Evolutionary conservation across 2,329 filamentous ascomycete species (phyloP), one percentile per base, ranked within the genome.

Genomic region (Epichloe gansuensis): DNA sequence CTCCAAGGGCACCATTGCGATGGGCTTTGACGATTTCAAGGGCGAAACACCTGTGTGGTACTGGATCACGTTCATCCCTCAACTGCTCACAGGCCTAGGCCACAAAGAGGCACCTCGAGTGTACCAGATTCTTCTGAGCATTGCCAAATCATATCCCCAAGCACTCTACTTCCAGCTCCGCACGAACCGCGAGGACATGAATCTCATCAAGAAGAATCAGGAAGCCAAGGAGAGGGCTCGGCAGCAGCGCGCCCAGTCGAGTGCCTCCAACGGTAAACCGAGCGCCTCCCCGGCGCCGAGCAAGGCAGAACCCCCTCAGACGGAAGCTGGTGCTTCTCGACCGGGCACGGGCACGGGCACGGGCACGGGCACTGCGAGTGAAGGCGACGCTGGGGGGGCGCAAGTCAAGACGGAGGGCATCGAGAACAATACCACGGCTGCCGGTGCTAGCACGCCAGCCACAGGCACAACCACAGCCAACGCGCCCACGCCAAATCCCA

Each of bases 31-130:
- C 58, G 88, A 91, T 59, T 98, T 93, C 72, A 96, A 97, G 73
- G 93, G 93, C 49, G 94, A 98, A 60, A 95, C 89, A 2, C 89
- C 90, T 0, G 89, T 95, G 12, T 99, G 93, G 93, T 98, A 97
- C 71, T 99, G 93, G 93, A 96, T 97, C 59, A 97, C 91, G 0
- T 98, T 95, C 66, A 97, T 99, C 57, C 93, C 93, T 17, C 93
- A 99, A 68, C 77, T 99, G 42, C 80, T 99, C 35, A 91, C 89
- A 43, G 93, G 91, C 50, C 76, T 98, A 49, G 88, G 87, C 2
- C 85, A 96, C 63, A 90, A 91, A 60, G 94, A 99, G 68, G 91
- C 89, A 12, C 82, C 83, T 4, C 85, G 94, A 47, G 87, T 91
- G 44, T 86, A 93, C 64, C 80, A 81, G 49, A 88, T 99, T 48